Conservation (phyloP, 140 eudicot genomes). For the Erigeron philadelphicus region DNA sequence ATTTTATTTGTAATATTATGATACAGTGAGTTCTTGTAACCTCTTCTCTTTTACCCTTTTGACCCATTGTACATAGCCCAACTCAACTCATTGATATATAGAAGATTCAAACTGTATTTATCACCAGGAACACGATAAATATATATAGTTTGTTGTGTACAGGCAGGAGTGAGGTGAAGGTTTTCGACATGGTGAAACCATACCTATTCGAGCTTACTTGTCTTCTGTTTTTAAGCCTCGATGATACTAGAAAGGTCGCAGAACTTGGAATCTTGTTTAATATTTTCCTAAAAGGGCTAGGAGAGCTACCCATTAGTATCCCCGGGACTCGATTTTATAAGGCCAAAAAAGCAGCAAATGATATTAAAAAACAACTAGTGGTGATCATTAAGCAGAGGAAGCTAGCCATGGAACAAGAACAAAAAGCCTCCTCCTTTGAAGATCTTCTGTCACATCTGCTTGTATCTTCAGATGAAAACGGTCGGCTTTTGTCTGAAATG, state of each 20-base stretch:
- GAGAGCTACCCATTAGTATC: slow-evolving; percentile 36
- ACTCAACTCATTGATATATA: neutral
- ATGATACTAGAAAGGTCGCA: slow-evolving; percentile 26
- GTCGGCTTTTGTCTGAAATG: slow-evolving; percentile 43
- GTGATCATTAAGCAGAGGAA: slow-evolving; percentile 41
- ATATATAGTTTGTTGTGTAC: slow-evolving; percentile 14
- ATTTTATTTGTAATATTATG: neutral
- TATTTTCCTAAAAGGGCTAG: slow-evolving; percentile 44
- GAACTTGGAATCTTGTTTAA: slow-evolving; percentile 46
- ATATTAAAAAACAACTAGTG: slow-evolving; percentile 38
- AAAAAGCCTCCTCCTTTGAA: slow-evolving; percentile 30
- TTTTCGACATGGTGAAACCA: slow-evolving; percentile 38
- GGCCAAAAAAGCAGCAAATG: slow-evolving; percentile 36
- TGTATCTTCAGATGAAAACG: slow-evolving; percentile 43
- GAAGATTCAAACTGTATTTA: neutral
- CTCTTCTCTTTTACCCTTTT: neutral
- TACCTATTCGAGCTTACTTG: slow-evolving; percentile 58
- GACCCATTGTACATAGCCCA: neutral
- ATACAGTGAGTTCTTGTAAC: neutral
- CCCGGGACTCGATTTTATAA: slow-evolving; percentile 53
- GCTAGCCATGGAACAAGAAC: slow-evolving; percentile 25
- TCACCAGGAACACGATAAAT: neutral
- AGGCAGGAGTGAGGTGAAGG: slow-evolving; percentile 47
- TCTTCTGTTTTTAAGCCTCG: slow-evolving; percentile 46
- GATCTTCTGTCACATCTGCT: slow-evolving; percentile 61